A percentile compares a stretch with the other conserved stretches of the same genome.
Conservation (phyloP, 352 stramenopile species). For the Phytophthora gonapodyides region DNA sequence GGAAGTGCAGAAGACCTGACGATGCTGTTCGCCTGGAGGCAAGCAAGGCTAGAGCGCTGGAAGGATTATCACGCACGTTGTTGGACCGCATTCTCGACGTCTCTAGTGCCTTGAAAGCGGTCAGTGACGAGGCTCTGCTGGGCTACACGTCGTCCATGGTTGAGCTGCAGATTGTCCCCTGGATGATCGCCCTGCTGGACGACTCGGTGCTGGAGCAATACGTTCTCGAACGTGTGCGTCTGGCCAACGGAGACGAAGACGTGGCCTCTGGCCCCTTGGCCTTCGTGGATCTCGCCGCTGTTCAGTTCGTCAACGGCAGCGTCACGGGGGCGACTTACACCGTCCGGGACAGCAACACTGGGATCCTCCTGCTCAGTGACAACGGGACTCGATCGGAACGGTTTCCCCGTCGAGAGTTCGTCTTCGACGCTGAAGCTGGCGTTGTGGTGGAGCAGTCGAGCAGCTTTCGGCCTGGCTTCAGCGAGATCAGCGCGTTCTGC, state of each 20-base stretch:
- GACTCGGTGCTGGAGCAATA: constrained; percentile 42
- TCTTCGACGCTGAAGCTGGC: constrained; percentile 26
- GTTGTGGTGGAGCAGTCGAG: constrained; percentile 14
- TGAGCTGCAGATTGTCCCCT: constrained; percentile 37
- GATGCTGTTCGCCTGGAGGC: constrained; percentile 1
- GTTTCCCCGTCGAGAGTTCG: constrained; percentile 29
- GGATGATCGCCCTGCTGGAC: constrained; percentile 49
- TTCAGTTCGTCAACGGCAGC: constrained; percentile 56
- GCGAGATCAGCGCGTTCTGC: constrained; percentile 56
- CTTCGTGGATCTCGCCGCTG: constrained; percentile 38
- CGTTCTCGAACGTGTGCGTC: constrained; percentile 33
- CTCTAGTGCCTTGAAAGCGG: constrained; percentile 4
- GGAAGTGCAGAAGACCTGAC: constrained; percentile 21
- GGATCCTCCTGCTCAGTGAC: constrained; percentile 25
- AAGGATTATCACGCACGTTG: constrained; percentile 19
- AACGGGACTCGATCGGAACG: constrained; percentile 47
- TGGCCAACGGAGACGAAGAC: constrained; percentile 16
- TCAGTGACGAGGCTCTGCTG: constrained; percentile 11
- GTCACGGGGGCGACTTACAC: constrained; percentile 39
- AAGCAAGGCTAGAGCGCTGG: constrained; percentile 8
- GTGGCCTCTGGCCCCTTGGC: background rate
- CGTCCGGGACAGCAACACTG: constrained; percentile 16
- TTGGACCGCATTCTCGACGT: constrained; percentile 10
- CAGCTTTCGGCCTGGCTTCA: constrained; percentile 37
- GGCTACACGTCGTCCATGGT: constrained; percentile 29